Evolutionary conservation across 441 rosid genomes (phyloP).

Genomic region (Breynia disticha): DNA sequence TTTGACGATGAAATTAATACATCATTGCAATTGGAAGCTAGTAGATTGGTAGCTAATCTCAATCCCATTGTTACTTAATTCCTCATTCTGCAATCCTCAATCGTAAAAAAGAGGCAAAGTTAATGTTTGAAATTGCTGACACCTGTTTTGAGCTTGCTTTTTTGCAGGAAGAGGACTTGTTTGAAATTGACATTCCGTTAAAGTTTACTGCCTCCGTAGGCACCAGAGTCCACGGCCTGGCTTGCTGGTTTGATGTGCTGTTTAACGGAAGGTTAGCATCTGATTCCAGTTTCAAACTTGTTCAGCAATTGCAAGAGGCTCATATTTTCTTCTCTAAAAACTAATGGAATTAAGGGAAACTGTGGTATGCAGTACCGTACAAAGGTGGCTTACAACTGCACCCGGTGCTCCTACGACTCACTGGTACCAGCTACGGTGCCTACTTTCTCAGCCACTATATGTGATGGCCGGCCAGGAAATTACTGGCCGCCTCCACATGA

Average conservation of each 20-base stretch:
- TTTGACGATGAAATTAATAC: too few relatives aligned
- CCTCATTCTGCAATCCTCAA: too few relatives aligned
- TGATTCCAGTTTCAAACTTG: background rate
- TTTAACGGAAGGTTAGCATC: slow-evolving; percentile 68
- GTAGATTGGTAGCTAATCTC: too few relatives aligned
- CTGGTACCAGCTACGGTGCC: slow-evolving; percentile 94
- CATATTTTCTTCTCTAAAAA: slow-evolving; percentile 1
- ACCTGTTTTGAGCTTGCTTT: slow-evolving; percentile 3
- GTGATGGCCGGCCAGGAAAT: slow-evolving; percentile 95
- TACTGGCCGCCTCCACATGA: slow-evolving; percentile 69
- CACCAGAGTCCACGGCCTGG: slow-evolving; percentile 86
- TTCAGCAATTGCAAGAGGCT: background rate
- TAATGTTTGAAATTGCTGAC: slow-evolving; percentile 1
- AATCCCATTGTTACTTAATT: too few relatives aligned
- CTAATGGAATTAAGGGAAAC: background rate
- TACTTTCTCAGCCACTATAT: slow-evolving; percentile 85
- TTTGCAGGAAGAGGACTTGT: slow-evolving; percentile 75
- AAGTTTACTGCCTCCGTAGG: slow-evolving; percentile 74
- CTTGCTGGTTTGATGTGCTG: slow-evolving; percentile 93
- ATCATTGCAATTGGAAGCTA: too few relatives aligned
- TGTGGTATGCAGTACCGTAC: slow-evolving; percentile 52
- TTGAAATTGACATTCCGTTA: slow-evolving; percentile 76
- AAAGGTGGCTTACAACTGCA: slow-evolving; percentile 89
- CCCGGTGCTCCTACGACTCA: slow-evolving; percentile 98
- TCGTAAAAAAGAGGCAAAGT: too few relatives aligned